These are phyloP conservation scores for Rhytidhysteron rufulum DNA, from an alignment of 2,329 filamentous ascomycete genomes.

Conservation along the genomic window DNA sequence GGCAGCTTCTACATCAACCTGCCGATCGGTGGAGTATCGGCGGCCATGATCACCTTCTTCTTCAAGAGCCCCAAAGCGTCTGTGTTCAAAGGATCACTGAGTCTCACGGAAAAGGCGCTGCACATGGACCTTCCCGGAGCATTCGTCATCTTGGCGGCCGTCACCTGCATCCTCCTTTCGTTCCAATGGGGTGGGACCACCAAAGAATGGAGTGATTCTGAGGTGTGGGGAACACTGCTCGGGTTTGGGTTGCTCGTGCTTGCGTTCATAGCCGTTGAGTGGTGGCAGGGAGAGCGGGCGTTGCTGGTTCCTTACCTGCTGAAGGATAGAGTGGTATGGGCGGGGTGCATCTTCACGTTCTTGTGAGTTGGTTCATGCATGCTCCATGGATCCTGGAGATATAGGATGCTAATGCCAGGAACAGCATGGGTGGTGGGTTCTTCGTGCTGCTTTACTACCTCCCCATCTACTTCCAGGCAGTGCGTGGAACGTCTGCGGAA, in stretches of 20 bases:
- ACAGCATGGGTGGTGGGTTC: slow-evolving; percentile 33
- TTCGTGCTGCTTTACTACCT: slow-evolving; percentile 43
- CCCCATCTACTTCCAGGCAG: slow-evolving; percentile 48
- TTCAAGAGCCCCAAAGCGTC: slow-evolving; percentile 32
- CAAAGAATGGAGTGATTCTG: slow-evolving; percentile 25
- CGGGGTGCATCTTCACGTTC: slow-evolving; percentile 33
- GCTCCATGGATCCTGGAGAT: too few species aligned
- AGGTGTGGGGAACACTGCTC: slow-evolving; percentile 45
- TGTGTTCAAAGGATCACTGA: slow-evolving; percentile 14
- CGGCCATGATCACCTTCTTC: slow-evolving; percentile 36
- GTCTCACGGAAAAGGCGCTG: slow-evolving; percentile 34
- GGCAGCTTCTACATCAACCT: slow-evolving; percentile 44
- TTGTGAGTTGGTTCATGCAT: too few species aligned
- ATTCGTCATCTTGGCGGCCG: slow-evolving; percentile 35
- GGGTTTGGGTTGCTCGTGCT: slow-evolving; percentile 38
- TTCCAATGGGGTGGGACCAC: slow-evolving; percentile 43
- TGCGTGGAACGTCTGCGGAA: slow-evolving; percentile 30
- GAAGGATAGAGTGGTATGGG: slow-evolving; percentile 32
- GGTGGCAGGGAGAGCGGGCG: slow-evolving; percentile 38
- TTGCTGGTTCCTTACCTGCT: slow-evolving; percentile 38
- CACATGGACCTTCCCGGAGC: slow-evolving; percentile 46
- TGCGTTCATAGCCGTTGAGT: slow-evolving; percentile 35
- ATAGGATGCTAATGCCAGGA: too few species aligned
- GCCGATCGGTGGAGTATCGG: slow-evolving; percentile 41
- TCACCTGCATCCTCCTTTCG: slow-evolving; percentile 43